A percentile compares a stretch with the other conserved stretches of the same genome.
Conservation (phyloP, 352 stramenopile species). For the Ophiocytium majus region DNA sequence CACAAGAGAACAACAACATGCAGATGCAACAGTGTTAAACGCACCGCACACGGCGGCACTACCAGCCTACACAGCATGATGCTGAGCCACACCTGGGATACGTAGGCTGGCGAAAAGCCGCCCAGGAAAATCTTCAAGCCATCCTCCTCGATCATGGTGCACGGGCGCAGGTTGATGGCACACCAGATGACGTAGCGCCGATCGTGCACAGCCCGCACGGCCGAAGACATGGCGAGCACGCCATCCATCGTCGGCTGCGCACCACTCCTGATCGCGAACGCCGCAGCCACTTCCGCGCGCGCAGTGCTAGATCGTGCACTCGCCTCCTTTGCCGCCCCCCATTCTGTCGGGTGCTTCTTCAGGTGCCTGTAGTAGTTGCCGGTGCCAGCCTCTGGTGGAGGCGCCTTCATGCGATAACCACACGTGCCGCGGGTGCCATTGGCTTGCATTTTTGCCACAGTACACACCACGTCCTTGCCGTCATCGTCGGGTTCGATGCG, state of each 20-base stretch:
- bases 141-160: background rate
- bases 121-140: background rate
- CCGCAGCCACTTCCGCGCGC: background rate
- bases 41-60: no score
- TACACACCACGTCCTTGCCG: background rate
- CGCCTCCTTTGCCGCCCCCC: background rate
- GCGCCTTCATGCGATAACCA: background rate
- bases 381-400: background rate
- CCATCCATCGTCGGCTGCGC: background rate
- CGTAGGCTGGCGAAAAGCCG: background rate
- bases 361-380: background rate
- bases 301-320: background rate
- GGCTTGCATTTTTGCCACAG: background rate
- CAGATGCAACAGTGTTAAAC: no score
- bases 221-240: background rate
- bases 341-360: background rate
- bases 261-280: background rate
- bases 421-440: background rate
- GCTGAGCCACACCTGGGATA: background rate
- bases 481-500: background rate
- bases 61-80: no score
- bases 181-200: background rate
- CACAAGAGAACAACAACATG: no score
- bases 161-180: background rate
- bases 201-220: background rate